A percentile compares a stretch with the other conserved stretches of the same genome.
These are phyloP conservation scores for Niebla homalea DNA, from an alignment of 495 filamentous ascomycete genomes.

Conservation along the genomic window DNA sequence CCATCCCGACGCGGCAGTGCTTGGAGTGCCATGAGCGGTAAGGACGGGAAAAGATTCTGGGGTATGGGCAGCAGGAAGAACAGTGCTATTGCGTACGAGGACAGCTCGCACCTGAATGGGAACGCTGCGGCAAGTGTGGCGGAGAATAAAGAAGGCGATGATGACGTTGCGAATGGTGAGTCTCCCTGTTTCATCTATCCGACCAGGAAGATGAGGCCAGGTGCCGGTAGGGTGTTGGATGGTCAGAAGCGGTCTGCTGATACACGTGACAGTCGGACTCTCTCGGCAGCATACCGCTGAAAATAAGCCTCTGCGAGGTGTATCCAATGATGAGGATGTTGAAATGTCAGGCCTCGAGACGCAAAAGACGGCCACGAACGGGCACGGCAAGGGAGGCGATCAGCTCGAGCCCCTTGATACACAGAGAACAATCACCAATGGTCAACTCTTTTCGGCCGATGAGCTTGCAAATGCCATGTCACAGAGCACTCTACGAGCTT, in stretches of 20 bases:
- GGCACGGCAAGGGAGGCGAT: background rate
- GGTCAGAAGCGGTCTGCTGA: background rate
- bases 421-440: conserved; percentile 12
- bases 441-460: conserved; percentile 14
- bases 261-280: conserved; percentile 13
- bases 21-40: conserved; percentile 6
- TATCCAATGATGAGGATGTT: background rate
- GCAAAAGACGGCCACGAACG: conserved; percentile 6
- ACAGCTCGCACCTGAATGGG: background rate
- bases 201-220: background rate
- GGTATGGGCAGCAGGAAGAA: conserved; percentile 10
- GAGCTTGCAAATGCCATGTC: conserved; percentile 18
- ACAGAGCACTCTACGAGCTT: conserved; percentile 12
- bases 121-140: background rate
- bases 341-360: conserved; percentile 5
- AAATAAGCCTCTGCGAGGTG: background rate
- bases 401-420: conserved; percentile 7
- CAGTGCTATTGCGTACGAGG: conserved; percentile 8
- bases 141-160: conserved; percentile 15
- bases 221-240: background rate
- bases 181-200: background rate
- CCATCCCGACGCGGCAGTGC: conserved; percentile 11
- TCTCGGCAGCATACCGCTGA: conserved; percentile 15
- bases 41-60: background rate
- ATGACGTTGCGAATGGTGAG: conserved; percentile 18